These are phyloP conservation scores for Stygiomarasmius scandens DNA, from an alignment of 1,284 basidiomycete genomes.

Conservation along the genomic window DNA sequence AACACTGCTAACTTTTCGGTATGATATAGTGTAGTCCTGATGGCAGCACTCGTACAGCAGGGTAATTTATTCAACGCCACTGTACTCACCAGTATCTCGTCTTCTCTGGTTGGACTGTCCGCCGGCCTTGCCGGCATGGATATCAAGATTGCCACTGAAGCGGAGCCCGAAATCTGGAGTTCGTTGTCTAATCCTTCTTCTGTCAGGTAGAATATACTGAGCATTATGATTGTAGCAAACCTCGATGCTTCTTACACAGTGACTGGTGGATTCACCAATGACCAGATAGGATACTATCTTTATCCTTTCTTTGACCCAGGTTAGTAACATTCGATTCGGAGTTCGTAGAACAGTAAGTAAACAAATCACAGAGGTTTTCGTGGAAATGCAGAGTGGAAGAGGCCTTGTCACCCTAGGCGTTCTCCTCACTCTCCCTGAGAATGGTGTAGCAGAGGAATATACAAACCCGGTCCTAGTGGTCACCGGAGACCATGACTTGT, in stretches of 20 bases:
- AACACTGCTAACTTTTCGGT: no score
- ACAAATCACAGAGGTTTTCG: conserved; percentile 11
- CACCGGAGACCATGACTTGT: conserved; percentile 39
- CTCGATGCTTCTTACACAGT: background rate
- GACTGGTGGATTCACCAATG: conserved; percentile 26
- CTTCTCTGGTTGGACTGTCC: background rate
- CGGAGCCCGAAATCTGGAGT: background rate
- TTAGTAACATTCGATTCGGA: conserved; percentile 10
- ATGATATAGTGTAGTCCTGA: conserved; percentile 1
- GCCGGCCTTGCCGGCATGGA: background rate
- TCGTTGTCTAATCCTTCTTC: background rate
- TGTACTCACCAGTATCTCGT: background rate
- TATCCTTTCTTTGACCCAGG: conserved; percentile 37
- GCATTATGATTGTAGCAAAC: background rate
- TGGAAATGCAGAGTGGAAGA: conserved; percentile 22
- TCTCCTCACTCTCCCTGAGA: conserved; percentile 26
- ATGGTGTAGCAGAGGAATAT: conserved; percentile 26
- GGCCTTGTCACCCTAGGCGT: conserved; percentile 35
- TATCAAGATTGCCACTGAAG: conserved; percentile 2
- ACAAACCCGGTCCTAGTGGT: conserved; percentile 37
- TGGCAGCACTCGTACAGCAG: background rate
- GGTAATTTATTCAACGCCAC: conserved; percentile 3
- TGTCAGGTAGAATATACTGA: background rate
- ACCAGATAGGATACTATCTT: conserved; percentile 38
- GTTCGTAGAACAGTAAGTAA: background rate